Conservation (phyloP, 2,329 filamentous ascomycete species). For the Pochonia chlamydosporia region DNA sequence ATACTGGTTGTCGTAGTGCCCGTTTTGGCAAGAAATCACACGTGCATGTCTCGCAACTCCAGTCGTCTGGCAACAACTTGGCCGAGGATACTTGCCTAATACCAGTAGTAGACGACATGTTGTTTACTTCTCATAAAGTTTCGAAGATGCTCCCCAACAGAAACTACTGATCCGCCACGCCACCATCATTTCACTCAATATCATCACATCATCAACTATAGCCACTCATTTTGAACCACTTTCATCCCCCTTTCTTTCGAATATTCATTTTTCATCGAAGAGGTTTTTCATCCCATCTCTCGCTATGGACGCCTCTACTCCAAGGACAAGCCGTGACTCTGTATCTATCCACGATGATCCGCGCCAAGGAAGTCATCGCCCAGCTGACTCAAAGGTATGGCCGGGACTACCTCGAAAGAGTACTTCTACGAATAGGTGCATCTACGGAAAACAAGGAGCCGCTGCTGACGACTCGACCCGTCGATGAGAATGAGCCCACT, state of each 20-base stretch:
- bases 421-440: neutral
- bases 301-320: constrained; percentile 11
- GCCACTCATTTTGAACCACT: neutral
- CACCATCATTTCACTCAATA: neutral
- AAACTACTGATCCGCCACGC: neutral
- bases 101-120: no score
- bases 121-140: no score
- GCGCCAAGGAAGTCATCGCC: neutral
- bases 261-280: neutral
- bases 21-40: no score
- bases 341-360: neutral
- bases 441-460: neutral
- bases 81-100: no score
- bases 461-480: neutral
- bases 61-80: no score
- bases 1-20: no score
- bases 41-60: no score
- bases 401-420: neutral
- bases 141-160: no score
- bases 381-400: neutral
- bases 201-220: neutral
- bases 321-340: neutral
- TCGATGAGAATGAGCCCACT: neutral
- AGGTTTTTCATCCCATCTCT: neutral
- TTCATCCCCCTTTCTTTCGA: no score